Evolutionary conservation across 2,329 filamentous ascomycete genomes (phyloP).

Genomic region (Talaromyces sp.): DNA sequence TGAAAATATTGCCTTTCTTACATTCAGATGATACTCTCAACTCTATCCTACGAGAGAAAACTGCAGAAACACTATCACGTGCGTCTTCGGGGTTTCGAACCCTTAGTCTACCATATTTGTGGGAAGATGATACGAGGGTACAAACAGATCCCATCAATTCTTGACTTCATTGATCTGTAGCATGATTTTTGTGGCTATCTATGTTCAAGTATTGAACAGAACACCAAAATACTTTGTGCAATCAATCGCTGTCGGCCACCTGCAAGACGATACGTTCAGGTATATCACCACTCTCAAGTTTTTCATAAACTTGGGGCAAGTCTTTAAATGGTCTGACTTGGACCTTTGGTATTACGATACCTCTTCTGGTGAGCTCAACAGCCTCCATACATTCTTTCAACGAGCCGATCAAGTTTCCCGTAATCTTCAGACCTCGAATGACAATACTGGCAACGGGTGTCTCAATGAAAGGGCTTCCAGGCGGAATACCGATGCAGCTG

Average conservation of each 20-base stretch:
- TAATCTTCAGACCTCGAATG: slow-evolving; percentile 45
- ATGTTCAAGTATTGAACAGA: background rate
- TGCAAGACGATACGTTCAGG: slow-evolving; percentile 44
- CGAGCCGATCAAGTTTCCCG: slow-evolving; percentile 45
- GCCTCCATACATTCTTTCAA: slow-evolving; percentile 48
- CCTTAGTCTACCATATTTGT: background rate
- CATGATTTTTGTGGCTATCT: background rate
- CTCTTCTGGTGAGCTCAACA: slow-evolving; percentile 42
- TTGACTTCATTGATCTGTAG: background rate
- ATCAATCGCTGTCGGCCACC: slow-evolving; percentile 27
- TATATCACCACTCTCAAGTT: slow-evolving; percentile 46
- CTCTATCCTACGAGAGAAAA: slow-evolving; percentile 29
- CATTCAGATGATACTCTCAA: slow-evolving; percentile 27
- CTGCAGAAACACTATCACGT: slow-evolving; percentile 27
- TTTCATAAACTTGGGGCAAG: slow-evolving; percentile 42
- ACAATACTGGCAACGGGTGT: slow-evolving; percentile 45
- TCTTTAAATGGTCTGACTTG: slow-evolving; percentile 43
- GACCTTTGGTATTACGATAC: slow-evolving; percentile 43
- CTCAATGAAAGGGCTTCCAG: slow-evolving; percentile 37
- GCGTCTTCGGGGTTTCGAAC: slow-evolving; percentile 25
- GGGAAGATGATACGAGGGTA: background rate
- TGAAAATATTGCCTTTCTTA: slow-evolving; percentile 29
- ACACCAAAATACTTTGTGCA: background rate
- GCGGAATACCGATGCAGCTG: slow-evolving; percentile 46
- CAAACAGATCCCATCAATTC: background rate